Evolutionary conservation across 2,329 filamentous ascomycete genomes (phyloP).

Genomic region (Aspergillaceae sp.): DNA sequence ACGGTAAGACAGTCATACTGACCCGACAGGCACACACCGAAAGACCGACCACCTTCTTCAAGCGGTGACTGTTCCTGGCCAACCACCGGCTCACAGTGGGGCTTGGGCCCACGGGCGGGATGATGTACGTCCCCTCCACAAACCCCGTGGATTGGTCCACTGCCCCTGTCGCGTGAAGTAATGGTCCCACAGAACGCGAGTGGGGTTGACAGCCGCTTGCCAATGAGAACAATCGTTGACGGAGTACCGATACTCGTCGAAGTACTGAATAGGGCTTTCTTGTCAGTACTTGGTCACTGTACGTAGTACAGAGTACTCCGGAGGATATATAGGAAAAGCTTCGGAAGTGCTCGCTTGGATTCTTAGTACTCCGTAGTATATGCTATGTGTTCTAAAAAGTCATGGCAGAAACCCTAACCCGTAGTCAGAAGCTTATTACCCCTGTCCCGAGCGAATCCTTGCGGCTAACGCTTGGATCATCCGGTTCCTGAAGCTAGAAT

Average conservation of each 20-base stretch:
- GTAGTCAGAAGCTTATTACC: neutral
- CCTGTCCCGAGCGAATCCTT: neutral
- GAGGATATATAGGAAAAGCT: too few species aligned
- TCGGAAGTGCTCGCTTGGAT: too few species aligned
- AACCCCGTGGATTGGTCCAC: slow-evolving; percentile 17
- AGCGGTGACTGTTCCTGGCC: slow-evolving; percentile 9
- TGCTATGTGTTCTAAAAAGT: too few species aligned
- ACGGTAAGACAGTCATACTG: neutral
- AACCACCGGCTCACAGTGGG: slow-evolving; percentile 11
- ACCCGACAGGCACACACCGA: slow-evolving; percentile 9
- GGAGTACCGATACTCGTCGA: too few species aligned
- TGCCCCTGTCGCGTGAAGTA: neutral
- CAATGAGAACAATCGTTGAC: too few species aligned
- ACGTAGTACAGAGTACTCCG: too few species aligned
- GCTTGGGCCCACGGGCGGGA: slow-evolving; percentile 18
- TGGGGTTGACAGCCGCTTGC: too few species aligned
- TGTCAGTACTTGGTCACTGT: too few species aligned
- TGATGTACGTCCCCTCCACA: slow-evolving; percentile 21
- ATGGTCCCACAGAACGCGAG: neutral
- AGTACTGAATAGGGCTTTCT: too few species aligned
- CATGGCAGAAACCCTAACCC: too few species aligned
- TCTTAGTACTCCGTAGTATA: too few species aligned
- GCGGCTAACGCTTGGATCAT: neutral
- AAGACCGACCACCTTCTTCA: slow-evolving; percentile 15
- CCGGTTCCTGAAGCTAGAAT: neutral